Evolutionary conservation across 2,329 filamentous ascomycete genomes (phyloP).

Genomic region (Fusarium clavum): DNA sequence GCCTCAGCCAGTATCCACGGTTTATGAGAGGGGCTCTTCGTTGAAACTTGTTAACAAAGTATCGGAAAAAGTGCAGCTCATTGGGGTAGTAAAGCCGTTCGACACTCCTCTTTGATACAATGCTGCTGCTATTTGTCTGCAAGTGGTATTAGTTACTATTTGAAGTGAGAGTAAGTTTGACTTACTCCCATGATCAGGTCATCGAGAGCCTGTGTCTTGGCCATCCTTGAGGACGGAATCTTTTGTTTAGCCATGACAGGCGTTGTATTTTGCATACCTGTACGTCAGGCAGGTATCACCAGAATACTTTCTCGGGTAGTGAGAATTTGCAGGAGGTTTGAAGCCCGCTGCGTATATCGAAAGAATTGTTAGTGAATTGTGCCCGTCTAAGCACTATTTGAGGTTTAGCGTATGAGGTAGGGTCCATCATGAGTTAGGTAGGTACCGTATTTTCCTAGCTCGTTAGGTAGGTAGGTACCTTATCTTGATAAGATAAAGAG

Average conservation of each 20-base stretch:
- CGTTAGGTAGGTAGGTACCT: background rate
- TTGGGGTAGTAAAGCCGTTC: conserved; percentile 84
- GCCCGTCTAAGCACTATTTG: conserved; percentile 8
- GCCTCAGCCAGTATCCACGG: conserved; percentile 86
- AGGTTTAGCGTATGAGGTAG: conserved; percentile 23
- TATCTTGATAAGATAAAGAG: conserved; percentile 15
- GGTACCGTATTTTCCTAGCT: background rate
- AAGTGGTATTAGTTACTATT: conserved; percentile 8
- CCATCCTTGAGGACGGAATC: conserved; percentile 14
- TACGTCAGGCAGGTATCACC: background rate
- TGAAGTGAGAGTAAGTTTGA: conserved; percentile 15
- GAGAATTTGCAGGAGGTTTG: background rate
- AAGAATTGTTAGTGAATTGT: conserved; percentile 38
- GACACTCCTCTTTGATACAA: conserved; percentile 93
- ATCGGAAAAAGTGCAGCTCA: conserved; percentile 85
- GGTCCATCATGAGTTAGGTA: background rate
- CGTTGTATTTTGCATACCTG: background rate
- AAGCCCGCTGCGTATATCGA: background rate
- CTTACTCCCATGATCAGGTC: conserved; percentile 68
- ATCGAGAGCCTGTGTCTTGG: conserved; percentile 55
- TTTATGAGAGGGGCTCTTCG: conserved; percentile 90
- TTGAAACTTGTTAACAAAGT: conserved; percentile 87
- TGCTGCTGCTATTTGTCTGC: conserved; percentile 90
- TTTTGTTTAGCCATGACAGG: conserved; percentile 34
- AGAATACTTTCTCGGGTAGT: background rate